Conservation (phyloP, 768 basidiomycete species). For the Lentinula lateritia region DNA sequence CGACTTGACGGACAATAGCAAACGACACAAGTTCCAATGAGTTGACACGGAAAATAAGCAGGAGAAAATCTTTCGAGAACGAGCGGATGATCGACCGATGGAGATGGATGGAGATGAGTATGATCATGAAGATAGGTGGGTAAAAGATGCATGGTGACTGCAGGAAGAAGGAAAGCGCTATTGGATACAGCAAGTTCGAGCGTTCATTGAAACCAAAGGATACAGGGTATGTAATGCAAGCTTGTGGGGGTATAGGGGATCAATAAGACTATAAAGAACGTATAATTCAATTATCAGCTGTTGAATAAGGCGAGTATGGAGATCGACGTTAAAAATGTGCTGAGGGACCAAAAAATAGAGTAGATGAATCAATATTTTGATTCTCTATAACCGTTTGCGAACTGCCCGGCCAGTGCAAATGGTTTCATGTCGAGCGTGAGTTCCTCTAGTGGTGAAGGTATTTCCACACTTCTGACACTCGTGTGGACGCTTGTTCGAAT, state of each 20-base stretch:
- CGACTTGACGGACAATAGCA: too few species aligned
- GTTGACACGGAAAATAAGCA: too few species aligned
- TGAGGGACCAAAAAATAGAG: background rate
- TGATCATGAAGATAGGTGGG: background rate
- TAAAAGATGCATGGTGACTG: background rate
- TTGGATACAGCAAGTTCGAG: background rate
- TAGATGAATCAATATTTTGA: background rate
- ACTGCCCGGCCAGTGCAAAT: slow-evolving; percentile 1
- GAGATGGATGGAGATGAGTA: background rate
- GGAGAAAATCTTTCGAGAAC: too few species aligned
- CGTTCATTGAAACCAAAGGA: background rate
- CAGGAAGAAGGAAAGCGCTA: background rate
- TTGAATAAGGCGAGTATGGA: background rate
- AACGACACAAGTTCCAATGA: too few species aligned
- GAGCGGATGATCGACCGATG: too few species aligned
- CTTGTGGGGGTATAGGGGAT: background rate
- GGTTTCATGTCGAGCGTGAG: slow-evolving; percentile 2
- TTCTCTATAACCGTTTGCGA: background rate
- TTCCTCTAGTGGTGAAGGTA: slow-evolving; percentile 1
- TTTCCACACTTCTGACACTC: slow-evolving; percentile 2
- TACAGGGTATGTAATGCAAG: background rate
- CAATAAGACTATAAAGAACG: background rate
- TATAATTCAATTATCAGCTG: background rate
- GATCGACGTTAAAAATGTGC: background rate
- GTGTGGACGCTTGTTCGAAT: slow-evolving; percentile 4